phyloP scores from a whole-genome alignment of 2,329 filamentous ascomycete species.

The Hypocreales sp. region DNA sequence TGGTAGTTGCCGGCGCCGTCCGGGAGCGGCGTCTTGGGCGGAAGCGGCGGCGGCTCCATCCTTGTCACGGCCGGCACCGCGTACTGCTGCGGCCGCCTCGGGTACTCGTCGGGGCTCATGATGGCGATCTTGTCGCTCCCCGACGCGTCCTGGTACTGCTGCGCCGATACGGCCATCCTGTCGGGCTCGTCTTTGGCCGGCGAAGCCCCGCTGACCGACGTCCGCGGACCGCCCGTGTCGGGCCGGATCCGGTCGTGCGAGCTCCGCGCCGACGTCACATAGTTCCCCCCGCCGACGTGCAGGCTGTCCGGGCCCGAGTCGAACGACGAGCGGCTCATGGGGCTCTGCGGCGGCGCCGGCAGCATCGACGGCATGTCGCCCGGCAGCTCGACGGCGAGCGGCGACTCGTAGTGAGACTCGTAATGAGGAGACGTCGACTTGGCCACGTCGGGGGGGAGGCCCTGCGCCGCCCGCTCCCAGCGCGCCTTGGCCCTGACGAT shows the following conservation, averaged over 20 bases:
- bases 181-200: conserved; percentile 28
- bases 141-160: conserved; percentile 40
- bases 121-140: conserved; percentile 57
- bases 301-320: conserved; percentile 39
- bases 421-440: too few species aligned
- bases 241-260: conserved; percentile 30
- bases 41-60: conserved; percentile 53
- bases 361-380: conserved; percentile 32
- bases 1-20: conserved; percentile 18
- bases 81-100: conserved; percentile 22
- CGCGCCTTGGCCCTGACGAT: conserved; percentile 64
- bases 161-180: conserved; percentile 37
- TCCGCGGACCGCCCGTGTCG: conserved; percentile 13
- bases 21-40: conserved; percentile 61
- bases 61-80: conserved; percentile 14
- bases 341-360: conserved; percentile 19
- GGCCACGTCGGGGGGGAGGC: conserved; percentile 21
- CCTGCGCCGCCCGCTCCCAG: conserved; percentile 34
- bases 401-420: too few species aligned
- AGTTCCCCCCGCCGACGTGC: conserved; percentile 18
- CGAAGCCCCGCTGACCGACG: conserved; percentile 14
- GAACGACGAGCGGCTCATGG: conserved; percentile 35
- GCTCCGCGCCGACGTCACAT: conserved; percentile 29
- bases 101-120: conserved; percentile 41
- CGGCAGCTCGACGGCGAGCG: conserved; percentile 42